phyloP scores from a whole-genome alignment of 805 yeast species.

The Priceomyces medius region DNA sequence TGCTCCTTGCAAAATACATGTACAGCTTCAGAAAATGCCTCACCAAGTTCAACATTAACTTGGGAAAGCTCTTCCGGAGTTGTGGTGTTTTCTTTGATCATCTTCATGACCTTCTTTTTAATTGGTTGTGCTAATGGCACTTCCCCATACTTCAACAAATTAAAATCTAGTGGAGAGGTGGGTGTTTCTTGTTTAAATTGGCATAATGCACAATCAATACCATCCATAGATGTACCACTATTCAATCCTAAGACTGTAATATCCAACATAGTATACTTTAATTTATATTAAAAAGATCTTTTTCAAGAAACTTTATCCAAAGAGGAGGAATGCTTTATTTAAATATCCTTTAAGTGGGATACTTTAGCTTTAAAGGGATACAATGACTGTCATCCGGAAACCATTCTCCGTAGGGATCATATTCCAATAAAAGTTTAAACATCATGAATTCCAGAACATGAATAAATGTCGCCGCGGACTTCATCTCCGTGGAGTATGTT shows the following conservation, averaged over 20 bases:
- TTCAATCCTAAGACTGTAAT: conserved; percentile 11
- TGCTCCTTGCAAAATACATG: conserved; percentile 8
- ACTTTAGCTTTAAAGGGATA: too few species aligned
- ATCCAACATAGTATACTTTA: conserved; percentile 3
- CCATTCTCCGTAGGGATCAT: too few species aligned
- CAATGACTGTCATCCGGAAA: too few species aligned
- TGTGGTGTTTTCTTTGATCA: conserved; percentile 11
- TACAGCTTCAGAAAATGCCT: conserved; percentile 12
- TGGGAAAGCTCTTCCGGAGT: conserved; percentile 13
- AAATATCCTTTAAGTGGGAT: too few species aligned
- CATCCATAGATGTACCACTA: conserved; percentile 15
- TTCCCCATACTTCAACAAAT: conserved; percentile 11
- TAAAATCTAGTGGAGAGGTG: conserved; percentile 9
- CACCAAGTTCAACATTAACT: conserved; percentile 10
- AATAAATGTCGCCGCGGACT: background rate
- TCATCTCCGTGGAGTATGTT: background rate
- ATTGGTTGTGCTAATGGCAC: conserved; percentile 10
- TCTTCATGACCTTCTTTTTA: conserved; percentile 9
- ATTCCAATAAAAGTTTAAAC: too few species aligned
- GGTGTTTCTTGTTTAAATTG: conserved; percentile 9
- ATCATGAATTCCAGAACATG: too few species aligned
- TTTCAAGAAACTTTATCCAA: too few species aligned
- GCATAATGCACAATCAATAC: conserved; percentile 14
- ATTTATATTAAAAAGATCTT: too few species aligned
- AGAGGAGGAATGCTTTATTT: too few species aligned